These are phyloP conservation scores for Cucurbitaria berberidis DNA, from an alignment of 2,329 filamentous ascomycete species.

Conservation along the genomic window DNA sequence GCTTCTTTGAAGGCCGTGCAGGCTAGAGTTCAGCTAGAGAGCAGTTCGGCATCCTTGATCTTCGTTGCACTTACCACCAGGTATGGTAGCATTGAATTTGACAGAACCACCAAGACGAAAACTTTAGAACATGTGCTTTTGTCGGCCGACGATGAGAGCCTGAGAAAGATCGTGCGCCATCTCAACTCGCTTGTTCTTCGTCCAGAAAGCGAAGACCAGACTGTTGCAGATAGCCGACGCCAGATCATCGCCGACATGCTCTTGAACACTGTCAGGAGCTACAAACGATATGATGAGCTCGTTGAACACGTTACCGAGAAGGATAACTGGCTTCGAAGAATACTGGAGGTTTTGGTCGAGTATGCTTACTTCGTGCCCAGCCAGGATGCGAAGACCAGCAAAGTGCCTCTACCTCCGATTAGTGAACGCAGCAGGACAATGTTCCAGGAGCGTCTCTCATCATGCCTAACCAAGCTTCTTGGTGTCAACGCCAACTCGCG, in stretches of 20 bases:
- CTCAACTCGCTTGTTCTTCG: conserved; percentile 55
- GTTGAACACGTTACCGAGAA: conserved; percentile 37
- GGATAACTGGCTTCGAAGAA: conserved; percentile 52
- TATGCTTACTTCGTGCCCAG: conserved; percentile 58
- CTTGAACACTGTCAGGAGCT: conserved; percentile 56
- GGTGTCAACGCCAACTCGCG: conserved; percentile 26
- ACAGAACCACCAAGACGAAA: conserved; percentile 84
- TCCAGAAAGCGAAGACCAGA: conserved; percentile 54
- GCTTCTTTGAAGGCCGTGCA: conserved; percentile 77
- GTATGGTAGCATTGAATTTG: conserved; percentile 78
- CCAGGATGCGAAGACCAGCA: conserved; percentile 36
- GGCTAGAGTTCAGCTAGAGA: conserved; percentile 63
- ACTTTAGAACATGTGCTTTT: conserved; percentile 77
- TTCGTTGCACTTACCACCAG: conserved; percentile 72
- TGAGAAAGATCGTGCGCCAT: conserved; percentile 61
- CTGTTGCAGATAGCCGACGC: conserved; percentile 54
- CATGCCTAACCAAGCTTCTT: conserved; percentile 60
- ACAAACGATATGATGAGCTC: conserved; percentile 38
- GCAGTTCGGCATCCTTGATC: conserved; percentile 65
- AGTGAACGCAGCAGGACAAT: conserved; percentile 56
- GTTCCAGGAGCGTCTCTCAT: conserved; percentile 62
- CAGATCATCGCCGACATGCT: conserved; percentile 60
- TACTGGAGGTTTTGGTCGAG: conserved; percentile 55
- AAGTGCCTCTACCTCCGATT: conserved; percentile 53
- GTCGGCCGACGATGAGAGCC: conserved; percentile 58